Conservation (phyloP, 352 stramenopile species). For the Thalassiosira hispida region DNA sequence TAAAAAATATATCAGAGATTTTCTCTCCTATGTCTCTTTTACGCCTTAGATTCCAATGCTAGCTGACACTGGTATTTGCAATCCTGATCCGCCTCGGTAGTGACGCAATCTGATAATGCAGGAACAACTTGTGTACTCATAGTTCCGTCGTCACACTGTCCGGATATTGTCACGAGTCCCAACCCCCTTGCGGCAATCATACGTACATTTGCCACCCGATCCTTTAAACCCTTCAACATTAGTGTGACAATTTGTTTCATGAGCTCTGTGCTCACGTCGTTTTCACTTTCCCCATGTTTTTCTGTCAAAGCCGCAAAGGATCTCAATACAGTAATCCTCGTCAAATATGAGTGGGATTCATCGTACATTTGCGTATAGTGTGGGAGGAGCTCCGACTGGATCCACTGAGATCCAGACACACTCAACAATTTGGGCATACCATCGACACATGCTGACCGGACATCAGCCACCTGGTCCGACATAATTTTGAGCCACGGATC, state of each 20-base stretch:
- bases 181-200: constrained; percentile 87
- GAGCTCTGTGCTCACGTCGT: constrained; percentile 59
- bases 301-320: constrained; percentile 85
- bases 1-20: background rate
- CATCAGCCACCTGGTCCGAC: constrained; percentile 72
- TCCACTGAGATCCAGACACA: constrained; percentile 73
- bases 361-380: constrained; percentile 78
- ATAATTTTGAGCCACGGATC: constrained; percentile 77
- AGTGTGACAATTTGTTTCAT: constrained; percentile 86
- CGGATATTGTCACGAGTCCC: constrained; percentile 42
- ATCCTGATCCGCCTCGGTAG: constrained; percentile 46
- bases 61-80: constrained; percentile 58
- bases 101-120: constrained; percentile 48
- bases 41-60: constrained; percentile 44
- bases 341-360: constrained; percentile 73
- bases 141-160: constrained; percentile 42
- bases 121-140: constrained; percentile 45
- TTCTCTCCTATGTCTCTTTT: constrained; percentile 1
- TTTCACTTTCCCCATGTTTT: constrained; percentile 75
- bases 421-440: constrained; percentile 76
- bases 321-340: constrained; percentile 79
- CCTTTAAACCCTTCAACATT: constrained; percentile 90
- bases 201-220: constrained; percentile 94
- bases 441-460: constrained; percentile 66
- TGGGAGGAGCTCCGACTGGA: constrained; percentile 71